phyloP scores from a whole-genome alignment of 1,139 yeast species.

The Kazachstania sp. region DNA sequence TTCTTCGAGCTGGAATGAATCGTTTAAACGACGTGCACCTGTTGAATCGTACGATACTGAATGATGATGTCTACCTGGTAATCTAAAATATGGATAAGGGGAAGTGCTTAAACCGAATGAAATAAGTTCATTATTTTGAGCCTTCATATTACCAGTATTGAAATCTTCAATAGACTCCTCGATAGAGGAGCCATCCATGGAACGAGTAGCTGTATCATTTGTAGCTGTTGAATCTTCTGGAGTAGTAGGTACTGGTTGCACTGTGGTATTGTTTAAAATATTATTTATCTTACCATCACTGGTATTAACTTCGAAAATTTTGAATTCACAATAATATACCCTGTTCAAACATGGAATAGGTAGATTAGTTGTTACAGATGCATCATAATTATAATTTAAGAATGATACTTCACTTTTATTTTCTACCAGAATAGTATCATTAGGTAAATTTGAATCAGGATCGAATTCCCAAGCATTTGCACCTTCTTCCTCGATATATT shows the following conservation, averaged over 20 bases:
- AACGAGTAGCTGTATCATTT: neutral
- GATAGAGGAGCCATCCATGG: neutral
- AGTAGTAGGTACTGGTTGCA: neutral
- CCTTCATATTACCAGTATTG: slow-evolving; percentile 4
- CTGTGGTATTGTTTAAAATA: slow-evolving; percentile 5
- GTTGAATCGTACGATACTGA: slow-evolving; percentile 81
- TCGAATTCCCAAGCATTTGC: slow-evolving; percentile 88
- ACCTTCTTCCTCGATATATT: slow-evolving; percentile 77
- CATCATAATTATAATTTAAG: slow-evolving; percentile 55
- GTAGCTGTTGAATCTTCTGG: neutral
- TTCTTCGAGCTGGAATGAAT: slow-evolving; percentile 57
- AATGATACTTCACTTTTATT: slow-evolving; percentile 75
- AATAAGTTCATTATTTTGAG: slow-evolving; percentile 35
- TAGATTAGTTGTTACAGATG: slow-evolving; percentile 74
- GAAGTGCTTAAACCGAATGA: slow-evolving; percentile 77
- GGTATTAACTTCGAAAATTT: slow-evolving; percentile 39
- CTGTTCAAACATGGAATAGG: slow-evolving; percentile 84
- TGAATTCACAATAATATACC: slow-evolving; percentile 84
- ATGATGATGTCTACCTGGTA: slow-evolving; percentile 68
- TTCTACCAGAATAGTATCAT: slow-evolving; percentile 52
- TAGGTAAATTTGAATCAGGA: slow-evolving; percentile 55
- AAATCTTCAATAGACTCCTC: neutral
- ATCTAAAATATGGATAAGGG: slow-evolving; percentile 82
- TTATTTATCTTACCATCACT: slow-evolving; percentile 47
- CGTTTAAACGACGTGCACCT: slow-evolving; percentile 72